Percentiles rank a stretch among this genome's conserved stretches.
Conservation (phyloP, 2,329 filamentous ascomycete genomes). For the Diaporthe nobilis region DNA sequence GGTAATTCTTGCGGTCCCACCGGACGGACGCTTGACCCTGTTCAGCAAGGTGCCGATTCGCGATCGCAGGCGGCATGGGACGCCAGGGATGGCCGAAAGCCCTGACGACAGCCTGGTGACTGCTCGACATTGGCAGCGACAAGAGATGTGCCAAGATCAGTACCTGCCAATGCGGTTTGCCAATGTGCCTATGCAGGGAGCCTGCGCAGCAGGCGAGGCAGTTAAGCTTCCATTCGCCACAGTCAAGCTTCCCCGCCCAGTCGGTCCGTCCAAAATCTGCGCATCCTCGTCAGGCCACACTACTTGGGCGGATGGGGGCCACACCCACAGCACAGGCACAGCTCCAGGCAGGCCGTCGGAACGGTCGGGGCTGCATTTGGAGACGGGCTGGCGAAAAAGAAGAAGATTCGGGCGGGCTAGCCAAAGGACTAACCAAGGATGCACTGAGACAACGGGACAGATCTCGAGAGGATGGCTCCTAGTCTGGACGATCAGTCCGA, state of each 20-base stretch:
- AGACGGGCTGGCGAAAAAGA: background rate
- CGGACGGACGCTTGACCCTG: background rate
- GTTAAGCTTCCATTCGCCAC: conserved; percentile 21
- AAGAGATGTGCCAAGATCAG: conserved; percentile 16
- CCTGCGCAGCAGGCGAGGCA: background rate
- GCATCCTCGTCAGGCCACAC: conserved; percentile 10
- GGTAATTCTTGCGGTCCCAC: background rate
- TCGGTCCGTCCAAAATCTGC: conserved; percentile 6
- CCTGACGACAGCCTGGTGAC: background rate
- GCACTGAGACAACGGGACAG: background rate
- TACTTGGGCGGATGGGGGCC: background rate
- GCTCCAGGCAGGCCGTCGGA: conserved; percentile 1
- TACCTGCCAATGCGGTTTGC: conserved; percentile 9
- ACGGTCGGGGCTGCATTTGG: background rate
- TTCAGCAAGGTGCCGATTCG: conserved; percentile 2
- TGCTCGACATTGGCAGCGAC: background rate
- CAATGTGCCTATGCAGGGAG: background rate
- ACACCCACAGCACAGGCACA: background rate
- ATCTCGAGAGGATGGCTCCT: background rate
- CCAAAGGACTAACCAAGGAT: background rate
- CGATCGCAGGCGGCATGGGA: background rate
- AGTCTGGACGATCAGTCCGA: conserved; percentile 1
- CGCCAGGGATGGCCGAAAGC: background rate
- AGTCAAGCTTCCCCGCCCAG: conserved; percentile 26
- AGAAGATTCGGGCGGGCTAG: background rate